Percentiles rank a stretch among this genome's conserved stretches.
Conservation (phyloP, 805 yeast genomes). For the Metschnikowia kunwiensis region DNA sequence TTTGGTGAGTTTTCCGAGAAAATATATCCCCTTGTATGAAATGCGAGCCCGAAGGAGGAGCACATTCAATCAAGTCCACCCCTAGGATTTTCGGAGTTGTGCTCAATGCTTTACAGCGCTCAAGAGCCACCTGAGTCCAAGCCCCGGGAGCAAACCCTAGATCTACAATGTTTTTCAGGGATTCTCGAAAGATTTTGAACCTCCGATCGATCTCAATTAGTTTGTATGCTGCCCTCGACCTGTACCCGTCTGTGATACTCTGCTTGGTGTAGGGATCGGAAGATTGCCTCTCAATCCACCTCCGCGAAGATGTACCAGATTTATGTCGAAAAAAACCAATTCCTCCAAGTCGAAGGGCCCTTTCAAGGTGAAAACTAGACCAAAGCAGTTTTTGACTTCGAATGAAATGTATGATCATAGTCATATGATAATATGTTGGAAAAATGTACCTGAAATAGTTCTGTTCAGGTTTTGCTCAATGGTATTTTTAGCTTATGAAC, state of each 20-base stretch:
- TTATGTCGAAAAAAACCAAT: conserved; percentile 9
- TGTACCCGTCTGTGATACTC: conserved; percentile 59
- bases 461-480: too few relatives aligned
- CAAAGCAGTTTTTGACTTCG: too few relatives aligned
- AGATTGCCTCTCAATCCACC: conserved; percentile 74
- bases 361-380: too few relatives aligned
- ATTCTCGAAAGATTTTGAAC: conserved; percentile 52
- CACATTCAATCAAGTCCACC: conserved; percentile 31
- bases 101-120: conserved; percentile 8
- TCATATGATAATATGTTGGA: too few relatives aligned
- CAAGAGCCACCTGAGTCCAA: conserved; percentile 30
- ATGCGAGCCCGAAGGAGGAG: conserved; percentile 36
- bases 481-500: too few relatives aligned
- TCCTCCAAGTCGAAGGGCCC: too few relatives aligned
- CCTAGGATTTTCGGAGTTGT: conserved; percentile 21
- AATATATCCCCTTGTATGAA: conserved; percentile 42
- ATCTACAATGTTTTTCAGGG: conserved; percentile 67
- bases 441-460: not conserved
- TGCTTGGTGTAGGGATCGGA: conserved; percentile 63
- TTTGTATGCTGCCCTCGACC: conserved; percentile 91
- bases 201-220: conserved; percentile 69
- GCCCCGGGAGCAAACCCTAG: conserved; percentile 48
- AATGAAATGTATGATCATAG: too few relatives aligned
- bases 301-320: conserved; percentile 18
- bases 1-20: conserved; percentile 49